These are phyloP conservation scores for Aspergillus viridinutans DNA, from an alignment of 2,329 filamentous ascomycete species.

Conservation along the genomic window DNA sequence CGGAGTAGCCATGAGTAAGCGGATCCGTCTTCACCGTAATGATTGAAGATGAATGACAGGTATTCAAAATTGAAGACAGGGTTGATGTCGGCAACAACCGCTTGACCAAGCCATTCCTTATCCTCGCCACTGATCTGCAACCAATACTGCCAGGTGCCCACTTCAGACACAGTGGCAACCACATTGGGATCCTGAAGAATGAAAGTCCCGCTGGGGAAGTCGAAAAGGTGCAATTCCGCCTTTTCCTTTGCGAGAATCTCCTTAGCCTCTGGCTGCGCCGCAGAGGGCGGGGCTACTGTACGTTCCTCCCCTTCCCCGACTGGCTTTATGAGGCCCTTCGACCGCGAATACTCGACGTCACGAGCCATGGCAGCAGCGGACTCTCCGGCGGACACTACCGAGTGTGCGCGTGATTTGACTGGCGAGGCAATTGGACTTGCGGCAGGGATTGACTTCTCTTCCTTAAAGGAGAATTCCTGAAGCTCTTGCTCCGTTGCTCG, in stretches of 20 bases:
- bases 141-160: constrained; percentile 94
- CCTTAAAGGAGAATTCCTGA: constrained; percentile 72
- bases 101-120: constrained; percentile 80
- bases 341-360: constrained; percentile 41
- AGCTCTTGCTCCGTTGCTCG: constrained; percentile 79
- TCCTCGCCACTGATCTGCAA: constrained; percentile 74
- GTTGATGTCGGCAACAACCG: constrained; percentile 85
- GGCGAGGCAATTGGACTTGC: constrained; percentile 56
- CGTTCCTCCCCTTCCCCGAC: constrained; percentile 42
- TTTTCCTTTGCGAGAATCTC: constrained; percentile 71
- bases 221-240: constrained; percentile 89
- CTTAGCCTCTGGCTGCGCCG: constrained; percentile 60
- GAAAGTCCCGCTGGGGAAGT: constrained; percentile 83
- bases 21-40: constrained; percentile 81
- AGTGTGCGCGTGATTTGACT: constrained; percentile 29
- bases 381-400: constrained; percentile 37
- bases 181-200: constrained; percentile 72
- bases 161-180: constrained; percentile 74
- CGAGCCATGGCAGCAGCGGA: constrained; percentile 43
- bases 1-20: constrained; percentile 94
- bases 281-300: constrained; percentile 58
- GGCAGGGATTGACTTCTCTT: constrained; percentile 57
- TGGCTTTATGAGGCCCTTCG: constrained; percentile 38
- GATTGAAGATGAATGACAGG: constrained; percentile 98
- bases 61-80: constrained; percentile 99